Percentiles rank a stretch among this genome's conserved stretches.
phyloP scores from a whole-genome alignment of 352 stramenopile genomes.

The Globisporangium carolinianum region DNA sequence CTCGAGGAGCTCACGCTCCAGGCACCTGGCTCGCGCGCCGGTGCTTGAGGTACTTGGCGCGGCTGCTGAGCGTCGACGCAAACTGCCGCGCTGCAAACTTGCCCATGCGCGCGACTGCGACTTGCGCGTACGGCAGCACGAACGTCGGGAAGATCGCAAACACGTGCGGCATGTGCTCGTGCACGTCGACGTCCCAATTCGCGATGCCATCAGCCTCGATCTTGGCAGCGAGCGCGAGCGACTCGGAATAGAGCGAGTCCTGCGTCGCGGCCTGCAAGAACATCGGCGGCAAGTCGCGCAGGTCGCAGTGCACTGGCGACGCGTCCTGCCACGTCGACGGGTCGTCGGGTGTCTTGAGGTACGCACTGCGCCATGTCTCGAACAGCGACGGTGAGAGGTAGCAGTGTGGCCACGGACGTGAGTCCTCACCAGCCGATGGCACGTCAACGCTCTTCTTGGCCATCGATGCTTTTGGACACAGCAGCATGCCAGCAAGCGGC shows the following conservation, averaged over 20 bases:
- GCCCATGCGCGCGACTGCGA: conserved; percentile 14
- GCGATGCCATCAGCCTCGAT: conserved; percentile 23
- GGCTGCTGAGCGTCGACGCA: too few relatives aligned
- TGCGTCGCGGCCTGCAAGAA: too few relatives aligned
- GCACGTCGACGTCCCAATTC: conserved; percentile 39
- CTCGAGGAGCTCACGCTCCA: too few relatives aligned
- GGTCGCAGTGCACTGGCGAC: conserved; percentile 35
- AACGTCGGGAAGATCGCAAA: conserved; percentile 31
- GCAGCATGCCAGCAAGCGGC: conserved; percentile 24
- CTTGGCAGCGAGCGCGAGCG: conserved; percentile 26
- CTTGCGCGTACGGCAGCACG: conserved; percentile 28
- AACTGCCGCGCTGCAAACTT: background rate
- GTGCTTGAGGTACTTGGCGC: too few relatives aligned
- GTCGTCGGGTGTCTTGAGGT: conserved; percentile 20
- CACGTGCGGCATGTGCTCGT: conserved; percentile 29
- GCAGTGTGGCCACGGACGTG: conserved; percentile 17
- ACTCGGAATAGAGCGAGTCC: conserved; percentile 35
- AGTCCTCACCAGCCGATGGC: conserved; percentile 12
- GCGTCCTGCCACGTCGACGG: conserved; percentile 26
- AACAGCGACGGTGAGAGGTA: conserved; percentile 19
- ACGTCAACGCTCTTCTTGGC: conserved; percentile 16
- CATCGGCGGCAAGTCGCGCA: conserved; percentile 11
- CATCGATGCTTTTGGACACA: conserved; percentile 13
- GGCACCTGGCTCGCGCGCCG: too few relatives aligned
- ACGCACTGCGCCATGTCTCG: conserved; percentile 16